phyloP scores from a whole-genome alignment of 768 basidiomycete genomes.

The Pleurotus giganteus region DNA sequence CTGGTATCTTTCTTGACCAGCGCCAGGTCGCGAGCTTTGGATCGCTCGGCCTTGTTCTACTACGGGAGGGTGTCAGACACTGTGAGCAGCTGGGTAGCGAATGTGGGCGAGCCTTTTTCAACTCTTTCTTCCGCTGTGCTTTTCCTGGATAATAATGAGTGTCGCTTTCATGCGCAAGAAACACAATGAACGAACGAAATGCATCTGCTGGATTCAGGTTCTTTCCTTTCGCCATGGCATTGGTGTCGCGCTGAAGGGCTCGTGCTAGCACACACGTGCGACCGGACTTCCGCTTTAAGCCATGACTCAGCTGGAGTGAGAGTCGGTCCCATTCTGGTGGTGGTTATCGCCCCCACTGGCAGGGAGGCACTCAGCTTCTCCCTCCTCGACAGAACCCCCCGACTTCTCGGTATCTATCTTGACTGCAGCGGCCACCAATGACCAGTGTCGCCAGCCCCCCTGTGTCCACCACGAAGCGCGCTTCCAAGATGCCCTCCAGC shows the following conservation, averaged over 20 bases:
- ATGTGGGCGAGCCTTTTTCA: constrained; percentile 74
- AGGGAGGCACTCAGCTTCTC: constrained; percentile 41
- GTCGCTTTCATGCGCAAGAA: neutral
- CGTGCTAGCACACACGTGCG: neutral
- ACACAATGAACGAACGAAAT: constrained; percentile 56
- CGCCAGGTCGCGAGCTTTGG: constrained; percentile 83
- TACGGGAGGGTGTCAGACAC: constrained; percentile 30
- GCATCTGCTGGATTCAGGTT: constrained; percentile 93
- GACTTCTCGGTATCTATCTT: neutral
- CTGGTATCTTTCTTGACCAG: constrained; percentile 92
- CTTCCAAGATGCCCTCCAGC: constrained; percentile 64
- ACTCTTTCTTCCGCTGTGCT: constrained; percentile 88
- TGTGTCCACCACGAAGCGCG: constrained; percentile 50
- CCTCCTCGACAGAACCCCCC: constrained; percentile 12
- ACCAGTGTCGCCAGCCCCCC: constrained; percentile 32
- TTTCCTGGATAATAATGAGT: constrained; percentile 58
- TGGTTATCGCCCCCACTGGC: constrained; percentile 43
- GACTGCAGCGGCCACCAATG: constrained; percentile 25
- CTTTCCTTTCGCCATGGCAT: constrained; percentile 79
- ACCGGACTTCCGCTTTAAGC: constrained; percentile 2
- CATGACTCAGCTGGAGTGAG: neutral
- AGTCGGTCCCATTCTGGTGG: constrained; percentile 23
- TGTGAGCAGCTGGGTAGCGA: constrained; percentile 12
- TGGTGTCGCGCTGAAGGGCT: neutral
- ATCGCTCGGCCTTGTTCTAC: constrained; percentile 89